Base-by-base conservation (phyloP, 306 rosid genomes). In the Acacia confusa region DNA sequence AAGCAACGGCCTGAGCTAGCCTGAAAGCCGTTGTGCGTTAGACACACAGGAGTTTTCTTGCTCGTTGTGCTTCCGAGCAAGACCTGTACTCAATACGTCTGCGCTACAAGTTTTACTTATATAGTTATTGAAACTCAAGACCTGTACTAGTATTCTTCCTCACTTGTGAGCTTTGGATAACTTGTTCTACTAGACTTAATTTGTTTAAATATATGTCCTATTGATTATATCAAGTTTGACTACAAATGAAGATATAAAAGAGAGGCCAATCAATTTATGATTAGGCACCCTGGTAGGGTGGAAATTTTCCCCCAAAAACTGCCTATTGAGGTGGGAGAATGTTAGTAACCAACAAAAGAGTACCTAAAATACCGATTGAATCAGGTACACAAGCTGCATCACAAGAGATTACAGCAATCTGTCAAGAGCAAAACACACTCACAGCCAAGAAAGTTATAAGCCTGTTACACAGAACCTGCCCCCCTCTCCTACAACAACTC, bases 131-230 rank as follows among this genome's bases (percentile, higher is more conserved):
- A 55, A 66, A 80, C 66, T 36, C 38, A 32, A 83, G 76, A 55
- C 61, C 68, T 50, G 34, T 40, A 64, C 43, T n/a, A 25, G 3
- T 17, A 44, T n/a, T 41, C 48, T 72, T 78, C 30, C 40, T n/a
- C 48, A 57, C 52, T 25, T 28, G 53, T 60, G 36, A 74, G 74
- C 53, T 53, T 84, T 75, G 47, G 67, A 53, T 61, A 67, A 22
- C 72, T 0, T 82, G 36, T 69, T 82, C 75, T 74, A 76, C 55
- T 66, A 58, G 34, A 44, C 58, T 47, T 85, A 78, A 69, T 67
- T 40, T 36, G 50, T 58, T 45, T 25, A 75, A 53, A 40, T 48
- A 45, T 75, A 17, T 70, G 52, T 55, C 64, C n/a, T 12, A 25
- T n/a, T 45, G 43, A 70, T 47, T 76, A 63, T 28, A 50, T 50